Base-by-base conservation (phyloP, 768 basidiomycete genomes). In the Suillus discolor region DNA sequence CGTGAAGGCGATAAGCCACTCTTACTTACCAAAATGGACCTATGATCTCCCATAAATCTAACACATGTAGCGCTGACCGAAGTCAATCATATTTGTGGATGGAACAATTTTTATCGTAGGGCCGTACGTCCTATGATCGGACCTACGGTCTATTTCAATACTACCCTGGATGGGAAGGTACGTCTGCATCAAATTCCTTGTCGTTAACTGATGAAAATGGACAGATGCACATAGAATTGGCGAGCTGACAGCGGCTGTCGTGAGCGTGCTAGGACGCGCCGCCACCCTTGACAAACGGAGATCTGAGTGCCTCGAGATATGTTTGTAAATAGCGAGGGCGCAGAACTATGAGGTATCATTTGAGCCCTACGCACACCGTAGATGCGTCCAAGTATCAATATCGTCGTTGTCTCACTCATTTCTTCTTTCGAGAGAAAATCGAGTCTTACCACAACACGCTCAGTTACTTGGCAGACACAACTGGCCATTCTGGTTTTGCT, bases 181-280 rank as follows among this genome's bases (percentile, higher is more conserved):
- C 95, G 67, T 86, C 84, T 59, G 90, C 89, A 75, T 87, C 85
- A 6, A 94, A 93, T 66, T 95, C 84, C 1, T 94, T 90, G 65
- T 98, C 94, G 77, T 99, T 97, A 20, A 53, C 96, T 95, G 72
- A 99, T 92, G 99, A 99, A 73, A 99, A 94, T 11, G 97, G 97
- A 77, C 98, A 99, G 92, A 98, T 98, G 78, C 98, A 85, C 96
- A 97, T 98, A 70, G 87, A 86, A 76, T 96, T 97, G 28, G 90
- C 89, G 74, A 96, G 86, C 66, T 87, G 83, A 61, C 91, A 88
- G 65, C 87, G 87, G 36, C 79, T 99, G 97, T 89, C 92, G 96
- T 80, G 87, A 84, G n/a, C 97, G 90, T 98, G 95, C 65, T 93
- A 89, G 23, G 45, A 47, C 11, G 91, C 97, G 95, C 66, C 92